Evolutionary conservation across 1,139 yeast genomes (phyloP), one percentile per base, ranked within the genome.

Genomic region (Scheffersomyces quercinus): DNA sequence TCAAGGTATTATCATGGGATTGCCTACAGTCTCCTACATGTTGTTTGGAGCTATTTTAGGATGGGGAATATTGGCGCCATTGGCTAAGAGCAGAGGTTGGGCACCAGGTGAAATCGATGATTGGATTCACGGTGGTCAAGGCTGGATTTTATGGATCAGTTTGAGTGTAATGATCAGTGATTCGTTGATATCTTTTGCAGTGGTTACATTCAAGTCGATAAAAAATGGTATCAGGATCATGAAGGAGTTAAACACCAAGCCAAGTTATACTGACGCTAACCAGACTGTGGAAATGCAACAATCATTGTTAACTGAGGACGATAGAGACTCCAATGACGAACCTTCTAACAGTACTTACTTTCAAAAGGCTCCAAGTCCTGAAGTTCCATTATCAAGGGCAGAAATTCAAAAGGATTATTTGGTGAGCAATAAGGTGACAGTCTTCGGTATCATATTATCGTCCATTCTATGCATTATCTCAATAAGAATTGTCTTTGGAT

Each of bases 1-100:
- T 2, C 99, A 93, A 64, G 99, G 99, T 3, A 90, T 93, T 36
- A 93, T 93, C 44, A 93, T 93, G 99, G 99, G 99, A 0, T 68
- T 89, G 6, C 90, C 93, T 2, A 91, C 98, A 0, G 96, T 91
- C 0, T 75, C 88, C 3, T 88, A 91, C 50, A 93, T 93, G 98
- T 68, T 93, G 36, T 77, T 89, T 55, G 99, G 99, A 3, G 84
- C 96, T 13, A 53, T 93, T 2, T 56, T 91, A 5, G 99, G 99
- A 0, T 93, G 99, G 99, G 96, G 81, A 0, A 67, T 93, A 1
- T 68, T 93, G 28, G 95, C 95, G 0, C 98, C 98, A 1, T 50
- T 88, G 47, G 83, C 95, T 1, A 77, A 85, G 47, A 54, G 70
- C 45, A 61, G 68, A 50, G 85, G 82, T 2, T 93, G 98, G 98